A percentile compares a stretch with the other conserved stretches of the same genome.
phyloP scores from a whole-genome alignment of 2,329 filamentous ascomycete genomes.

The Aspergillus flavus region DNA sequence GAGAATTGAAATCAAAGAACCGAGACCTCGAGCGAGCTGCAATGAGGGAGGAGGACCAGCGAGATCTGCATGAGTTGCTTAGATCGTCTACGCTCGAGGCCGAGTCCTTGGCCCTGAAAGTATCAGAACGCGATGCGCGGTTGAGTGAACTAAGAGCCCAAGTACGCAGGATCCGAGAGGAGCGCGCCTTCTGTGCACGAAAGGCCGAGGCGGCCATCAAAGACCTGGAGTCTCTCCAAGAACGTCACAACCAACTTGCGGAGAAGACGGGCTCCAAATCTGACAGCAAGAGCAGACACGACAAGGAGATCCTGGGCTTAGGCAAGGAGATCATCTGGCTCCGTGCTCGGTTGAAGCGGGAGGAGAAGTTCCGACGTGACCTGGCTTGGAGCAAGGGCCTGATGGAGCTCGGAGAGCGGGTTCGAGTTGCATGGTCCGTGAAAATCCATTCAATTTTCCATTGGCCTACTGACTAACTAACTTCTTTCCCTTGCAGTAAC shows the following conservation, averaged over 20 bases:
- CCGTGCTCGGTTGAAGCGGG: slow-evolving; percentile 76
- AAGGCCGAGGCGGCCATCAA: slow-evolving; percentile 43
- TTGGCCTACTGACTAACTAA: slow-evolving; percentile 27
- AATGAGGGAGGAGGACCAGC: slow-evolving; percentile 45
- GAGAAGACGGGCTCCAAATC: slow-evolving; percentile 46
- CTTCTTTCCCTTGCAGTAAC: slow-evolving; percentile 66
- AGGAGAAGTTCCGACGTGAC: slow-evolving; percentile 76
- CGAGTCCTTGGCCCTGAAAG: slow-evolving; percentile 71
- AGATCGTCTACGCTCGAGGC: slow-evolving; percentile 52
- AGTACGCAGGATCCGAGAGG: slow-evolving; percentile 62
- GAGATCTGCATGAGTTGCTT: slow-evolving; percentile 49
- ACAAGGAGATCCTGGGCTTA: slow-evolving; percentile 76
- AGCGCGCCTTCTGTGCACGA: slow-evolving; percentile 45
- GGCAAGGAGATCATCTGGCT: slow-evolving; percentile 91
- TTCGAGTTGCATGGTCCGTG: slow-evolving; percentile 74
- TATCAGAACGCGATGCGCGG: slow-evolving; percentile 68
- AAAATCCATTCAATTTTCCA: slow-evolving; percentile 10
- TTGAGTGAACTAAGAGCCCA: slow-evolving; percentile 61
- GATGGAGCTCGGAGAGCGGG: slow-evolving; percentile 74
- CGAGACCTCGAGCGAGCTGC: slow-evolving; percentile 56
- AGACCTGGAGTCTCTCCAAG: slow-evolving; percentile 52
- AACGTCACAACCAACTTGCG: slow-evolving; percentile 65
- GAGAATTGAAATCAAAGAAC: slow-evolving; percentile 56
- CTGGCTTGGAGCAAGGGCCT: slow-evolving; percentile 86
- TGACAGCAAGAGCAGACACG: slow-evolving; percentile 50